Evolutionary conservation across 108 stramenopile genomes (phyloP).

Genomic region (Cyclotella cryptica): DNA sequence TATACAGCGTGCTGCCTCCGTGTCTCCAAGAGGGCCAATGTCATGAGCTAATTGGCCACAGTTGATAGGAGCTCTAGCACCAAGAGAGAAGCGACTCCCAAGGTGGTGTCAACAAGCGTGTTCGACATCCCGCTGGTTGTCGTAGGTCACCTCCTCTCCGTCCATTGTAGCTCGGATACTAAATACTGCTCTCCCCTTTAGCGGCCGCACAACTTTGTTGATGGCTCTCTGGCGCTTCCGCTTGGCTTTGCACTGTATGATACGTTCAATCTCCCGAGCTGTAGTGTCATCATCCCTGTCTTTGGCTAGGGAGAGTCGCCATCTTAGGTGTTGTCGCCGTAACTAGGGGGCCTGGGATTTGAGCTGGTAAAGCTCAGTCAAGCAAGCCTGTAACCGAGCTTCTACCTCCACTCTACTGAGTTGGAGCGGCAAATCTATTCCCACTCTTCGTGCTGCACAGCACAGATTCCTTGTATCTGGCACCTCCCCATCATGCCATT

Average conservation of each 20-base stretch:
- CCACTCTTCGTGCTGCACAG: not conserved
- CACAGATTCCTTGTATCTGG: too few relatives aligned
- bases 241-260: not conserved
- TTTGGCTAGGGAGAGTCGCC: not conserved
- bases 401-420: not conserved
- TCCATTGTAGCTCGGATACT: not conserved
- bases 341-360: slow-evolving; percentile 10
- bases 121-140: not conserved
- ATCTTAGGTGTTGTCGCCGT: not conserved
- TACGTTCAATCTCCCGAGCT: not conserved
- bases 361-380: not conserved
- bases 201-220: not conserved
- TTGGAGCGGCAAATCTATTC: not conserved
- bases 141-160: not conserved
- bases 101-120: too few relatives aligned
- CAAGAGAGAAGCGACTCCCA: too few relatives aligned
- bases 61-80: too few relatives aligned
- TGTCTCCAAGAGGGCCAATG: too few relatives aligned
- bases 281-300: slow-evolving; percentile 2
- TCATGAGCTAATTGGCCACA: slow-evolving; percentile 22
- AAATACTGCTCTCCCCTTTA: not conserved
- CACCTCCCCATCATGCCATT: too few relatives aligned
- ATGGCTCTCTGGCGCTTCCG: slow-evolving; percentile 11
- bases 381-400: not conserved
- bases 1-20: slow-evolving; percentile 4